Conservation (phyloP, 306 rosid genomes). For the Urtica urens region DNA sequence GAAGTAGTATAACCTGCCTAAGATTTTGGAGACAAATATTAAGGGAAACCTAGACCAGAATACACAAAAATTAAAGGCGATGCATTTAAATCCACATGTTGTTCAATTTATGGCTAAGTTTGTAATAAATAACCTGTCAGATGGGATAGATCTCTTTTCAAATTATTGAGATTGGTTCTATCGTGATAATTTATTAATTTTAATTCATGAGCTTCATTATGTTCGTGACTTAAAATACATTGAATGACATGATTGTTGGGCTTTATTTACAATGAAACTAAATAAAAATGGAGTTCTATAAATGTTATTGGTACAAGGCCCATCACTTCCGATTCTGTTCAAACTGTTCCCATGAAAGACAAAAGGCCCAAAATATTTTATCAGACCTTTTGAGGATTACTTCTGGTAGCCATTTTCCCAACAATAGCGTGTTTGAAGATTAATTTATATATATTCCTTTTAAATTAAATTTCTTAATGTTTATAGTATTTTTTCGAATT, state of each 20-base stretch:
- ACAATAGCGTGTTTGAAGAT: too few relatives aligned
- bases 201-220: background rate
- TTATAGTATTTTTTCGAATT: too few relatives aligned
- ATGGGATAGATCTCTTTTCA: slow-evolving; percentile 1
- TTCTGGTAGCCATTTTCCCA: too few relatives aligned
- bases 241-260: too few relatives aligned
- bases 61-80: slow-evolving; percentile 9
- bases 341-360: background rate
- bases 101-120: slow-evolving; percentile 10
- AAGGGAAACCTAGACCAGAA: background rate
- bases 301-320: too few relatives aligned
- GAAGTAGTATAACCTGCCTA: background rate
- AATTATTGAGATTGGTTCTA: background rate
- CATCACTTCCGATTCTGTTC: background rate
- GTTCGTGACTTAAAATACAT: background rate
- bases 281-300: background rate
- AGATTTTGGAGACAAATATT: background rate
- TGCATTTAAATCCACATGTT: slow-evolving; percentile 22
- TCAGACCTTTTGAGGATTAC: too few relatives aligned
- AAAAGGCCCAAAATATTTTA: too few relatives aligned
- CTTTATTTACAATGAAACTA: background rate
- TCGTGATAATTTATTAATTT: background rate
- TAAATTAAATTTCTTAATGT: too few relatives aligned
- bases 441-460: too few relatives aligned
- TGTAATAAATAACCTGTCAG: background rate